These are phyloP conservation scores for Candida vartiovaarae DNA, from an alignment of 805 yeast genomes.

Conservation along the genomic window DNA sequence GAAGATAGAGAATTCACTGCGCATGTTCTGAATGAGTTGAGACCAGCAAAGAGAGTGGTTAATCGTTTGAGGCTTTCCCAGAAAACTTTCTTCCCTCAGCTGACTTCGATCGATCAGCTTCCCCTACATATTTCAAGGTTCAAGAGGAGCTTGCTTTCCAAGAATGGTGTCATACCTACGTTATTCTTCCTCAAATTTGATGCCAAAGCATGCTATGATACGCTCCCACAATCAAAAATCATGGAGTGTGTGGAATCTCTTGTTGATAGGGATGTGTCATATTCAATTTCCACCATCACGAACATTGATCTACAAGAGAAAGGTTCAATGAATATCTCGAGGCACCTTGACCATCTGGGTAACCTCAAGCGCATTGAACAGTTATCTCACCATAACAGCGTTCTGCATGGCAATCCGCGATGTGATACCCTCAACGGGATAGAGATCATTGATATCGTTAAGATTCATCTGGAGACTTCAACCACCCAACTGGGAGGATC, in stretches of 20 bases:
- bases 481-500: slow-evolving; percentile 32
- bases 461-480: slow-evolving; percentile 48
- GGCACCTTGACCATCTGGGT: background rate
- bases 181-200: slow-evolving; percentile 65
- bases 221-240: slow-evolving; percentile 44
- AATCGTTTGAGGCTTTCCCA: slow-evolving; percentile 26
- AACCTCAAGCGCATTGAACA: background rate
- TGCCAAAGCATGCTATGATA: slow-evolving; percentile 70
- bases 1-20: slow-evolving; percentile 29
- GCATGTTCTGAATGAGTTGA: slow-evolving; percentile 31
- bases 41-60: slow-evolving; percentile 37
- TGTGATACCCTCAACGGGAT: slow-evolving; percentile 29
- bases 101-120: slow-evolving; percentile 40
- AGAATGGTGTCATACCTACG: slow-evolving; percentile 25
- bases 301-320: background rate
- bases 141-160: slow-evolving; percentile 22
- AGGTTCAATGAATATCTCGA: background rate
- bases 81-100: slow-evolving; percentile 24
- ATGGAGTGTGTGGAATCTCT: slow-evolving; percentile 27
- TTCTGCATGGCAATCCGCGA: slow-evolving; percentile 1
- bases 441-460: slow-evolving; percentile 39
- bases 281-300: slow-evolving; percentile 1
- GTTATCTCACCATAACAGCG: background rate
- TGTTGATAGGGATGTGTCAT: slow-evolving; percentile 19
- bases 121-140: slow-evolving; percentile 32